These are phyloP conservation scores for Naegleria lovaniensis DNA, from an alignment of 208 protist species.

Conservation along the genomic window DNA sequence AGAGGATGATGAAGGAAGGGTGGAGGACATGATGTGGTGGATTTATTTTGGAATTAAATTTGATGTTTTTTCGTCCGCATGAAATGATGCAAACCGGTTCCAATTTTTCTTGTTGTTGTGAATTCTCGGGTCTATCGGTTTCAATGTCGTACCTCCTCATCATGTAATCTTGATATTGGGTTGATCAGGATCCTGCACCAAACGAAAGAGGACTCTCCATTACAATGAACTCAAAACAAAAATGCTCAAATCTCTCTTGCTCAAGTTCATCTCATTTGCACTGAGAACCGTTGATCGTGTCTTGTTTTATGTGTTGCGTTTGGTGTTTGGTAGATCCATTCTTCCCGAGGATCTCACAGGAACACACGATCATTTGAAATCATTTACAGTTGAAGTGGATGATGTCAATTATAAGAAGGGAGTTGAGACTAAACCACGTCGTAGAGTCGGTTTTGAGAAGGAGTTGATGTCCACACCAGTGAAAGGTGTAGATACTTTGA, in stretches of 20 bases:
- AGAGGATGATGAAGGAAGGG: no score
- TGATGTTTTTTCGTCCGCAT: no score
- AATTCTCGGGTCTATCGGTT: no score
- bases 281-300: background rate
- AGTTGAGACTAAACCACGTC: background rate
- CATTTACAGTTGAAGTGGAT: background rate
- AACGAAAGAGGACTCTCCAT: no score
- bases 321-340: background rate
- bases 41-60: no score
- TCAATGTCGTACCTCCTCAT: no score
- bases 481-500: background rate
- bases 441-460: background rate
- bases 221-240: background rate
- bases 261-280: background rate
- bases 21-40: no score
- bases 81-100: no score
- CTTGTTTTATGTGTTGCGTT: background rate
- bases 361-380: background rate
- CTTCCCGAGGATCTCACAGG: background rate
- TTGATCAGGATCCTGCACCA: no score
- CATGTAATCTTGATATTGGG: no score
- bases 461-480: background rate
- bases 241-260: background rate
- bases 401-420: background rate
- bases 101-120: no score